phyloP scores from a whole-genome alignment of 2,329 filamentous ascomycete species.

The Cordyceps cateniannulata region DNA sequence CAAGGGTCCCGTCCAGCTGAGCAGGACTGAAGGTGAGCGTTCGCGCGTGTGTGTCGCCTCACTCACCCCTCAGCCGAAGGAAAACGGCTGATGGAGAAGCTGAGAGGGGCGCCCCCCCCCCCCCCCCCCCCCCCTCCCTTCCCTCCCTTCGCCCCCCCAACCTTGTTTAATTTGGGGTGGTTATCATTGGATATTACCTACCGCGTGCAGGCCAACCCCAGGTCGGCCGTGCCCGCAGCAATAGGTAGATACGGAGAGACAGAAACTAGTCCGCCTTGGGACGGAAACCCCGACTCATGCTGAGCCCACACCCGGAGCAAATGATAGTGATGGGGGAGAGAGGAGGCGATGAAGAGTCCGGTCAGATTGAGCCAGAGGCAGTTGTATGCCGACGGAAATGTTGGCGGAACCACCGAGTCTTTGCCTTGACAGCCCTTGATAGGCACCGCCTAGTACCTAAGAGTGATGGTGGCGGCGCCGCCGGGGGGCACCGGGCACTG shows the following conservation, averaged over 20 bases:
- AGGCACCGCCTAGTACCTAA: too few species aligned
- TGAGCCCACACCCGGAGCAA: too few species aligned
- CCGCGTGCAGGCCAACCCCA: background rate
- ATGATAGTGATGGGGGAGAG: too few species aligned
- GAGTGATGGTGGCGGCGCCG: background rate
- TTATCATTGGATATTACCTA: background rate
- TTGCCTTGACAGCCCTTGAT: too few species aligned
- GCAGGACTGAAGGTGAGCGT: background rate
- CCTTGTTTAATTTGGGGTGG: background rate
- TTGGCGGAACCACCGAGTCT: background rate
- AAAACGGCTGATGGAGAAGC: too few species aligned
- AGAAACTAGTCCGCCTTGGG: background rate
- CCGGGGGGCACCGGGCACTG: background rate
- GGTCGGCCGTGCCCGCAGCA: background rate
- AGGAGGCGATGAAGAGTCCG: background rate
- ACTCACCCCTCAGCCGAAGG: background rate
- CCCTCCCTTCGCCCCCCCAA: background rate
- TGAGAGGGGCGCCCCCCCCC: too few species aligned
- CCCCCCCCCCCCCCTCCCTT: too few species aligned
- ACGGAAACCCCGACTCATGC: background rate
- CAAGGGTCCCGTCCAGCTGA: background rate
- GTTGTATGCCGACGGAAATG: background rate
- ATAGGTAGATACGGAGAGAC: background rate
- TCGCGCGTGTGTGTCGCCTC: background rate
- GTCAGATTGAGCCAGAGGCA: background rate